Evolutionary conservation across 148 eudicot species (phyloP).

Genomic region (Rheum nobile): DNA sequence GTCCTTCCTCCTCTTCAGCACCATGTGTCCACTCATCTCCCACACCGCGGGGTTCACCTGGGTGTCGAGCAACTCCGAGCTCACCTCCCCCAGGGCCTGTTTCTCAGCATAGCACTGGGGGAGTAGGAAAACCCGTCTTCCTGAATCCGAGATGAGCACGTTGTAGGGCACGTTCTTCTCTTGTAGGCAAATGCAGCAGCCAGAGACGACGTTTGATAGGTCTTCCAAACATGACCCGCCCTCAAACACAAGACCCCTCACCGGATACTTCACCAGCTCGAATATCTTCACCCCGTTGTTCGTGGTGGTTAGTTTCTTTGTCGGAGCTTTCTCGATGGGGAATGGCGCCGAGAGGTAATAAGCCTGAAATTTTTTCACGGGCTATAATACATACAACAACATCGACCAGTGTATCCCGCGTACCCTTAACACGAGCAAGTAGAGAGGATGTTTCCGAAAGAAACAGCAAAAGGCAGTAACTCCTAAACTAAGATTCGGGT

Average conservation of each 20-base stretch:
- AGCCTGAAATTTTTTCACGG: conserved; percentile 37
- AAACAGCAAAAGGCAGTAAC: no score
- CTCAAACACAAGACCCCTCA: conserved; percentile 77
- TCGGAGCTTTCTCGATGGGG: conserved; percentile 73
- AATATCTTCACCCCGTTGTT: conserved; percentile 43
- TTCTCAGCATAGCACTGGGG: conserved; percentile 99
- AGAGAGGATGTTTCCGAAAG: no score
- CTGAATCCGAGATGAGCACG: conserved; percentile 73
- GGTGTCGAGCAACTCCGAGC: conserved; percentile 59
- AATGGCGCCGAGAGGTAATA: conserved; percentile 70
- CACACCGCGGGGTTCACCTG: conserved; percentile 98
- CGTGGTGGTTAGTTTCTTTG: conserved; percentile 34
- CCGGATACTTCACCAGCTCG: conserved; percentile 57
- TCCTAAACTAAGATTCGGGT: no score
- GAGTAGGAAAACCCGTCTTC: conserved; percentile 57
- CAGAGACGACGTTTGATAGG: conserved; percentile 50
- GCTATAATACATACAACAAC: no score
- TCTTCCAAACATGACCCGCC: conserved; percentile 47
- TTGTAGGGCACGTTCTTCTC: conserved; percentile 77
- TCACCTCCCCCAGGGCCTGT: conserved; percentile 80
- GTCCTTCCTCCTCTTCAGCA: conserved; percentile 67
- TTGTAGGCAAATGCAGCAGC: conserved; percentile 75
- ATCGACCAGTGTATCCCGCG: no score
- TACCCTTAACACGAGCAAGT: no score
- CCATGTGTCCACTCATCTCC: conserved; percentile 96